A percentile compares a stretch with the other conserved stretches of the same genome.
These are phyloP conservation scores for Cephaloascus albidus DNA, from an alignment of 805 yeast species.

Conservation along the genomic window DNA sequence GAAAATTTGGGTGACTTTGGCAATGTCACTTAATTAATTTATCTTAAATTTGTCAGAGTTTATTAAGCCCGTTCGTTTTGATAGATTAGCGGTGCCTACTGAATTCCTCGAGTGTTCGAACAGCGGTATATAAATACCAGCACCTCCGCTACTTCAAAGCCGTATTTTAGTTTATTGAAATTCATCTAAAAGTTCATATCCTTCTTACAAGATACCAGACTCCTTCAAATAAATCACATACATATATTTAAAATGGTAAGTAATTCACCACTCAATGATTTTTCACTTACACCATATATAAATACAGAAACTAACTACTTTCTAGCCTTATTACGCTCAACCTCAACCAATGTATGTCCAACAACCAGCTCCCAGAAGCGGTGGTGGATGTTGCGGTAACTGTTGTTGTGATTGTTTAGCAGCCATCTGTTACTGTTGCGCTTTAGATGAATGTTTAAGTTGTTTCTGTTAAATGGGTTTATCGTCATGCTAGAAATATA, in stretches of 20 bases:
- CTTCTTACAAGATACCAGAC: no score
- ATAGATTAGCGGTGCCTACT: no score
- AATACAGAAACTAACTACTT: neutral
- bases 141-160: no score
- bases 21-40: neutral
- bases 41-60: neutral
- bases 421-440: constrained; percentile 9
- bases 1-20: neutral
- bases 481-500: no score
- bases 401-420: constrained; percentile 10
- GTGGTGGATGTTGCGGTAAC: constrained; percentile 14
- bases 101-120: neutral
- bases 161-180: no score
- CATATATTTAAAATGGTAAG: neutral
- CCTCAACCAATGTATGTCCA: constrained; percentile 17
- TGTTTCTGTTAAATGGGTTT: no score
- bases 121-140: no score
- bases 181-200: no score
- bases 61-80: neutral
- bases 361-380: constrained; percentile 13
- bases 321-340: constrained; percentile 4
- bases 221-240: no score
- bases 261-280: neutral
- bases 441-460: constrained; percentile 16
- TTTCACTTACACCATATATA: no score